phyloP scores from a whole-genome alignment of 2,329 filamentous ascomycete species.

The Epicoccum nigrum region DNA sequence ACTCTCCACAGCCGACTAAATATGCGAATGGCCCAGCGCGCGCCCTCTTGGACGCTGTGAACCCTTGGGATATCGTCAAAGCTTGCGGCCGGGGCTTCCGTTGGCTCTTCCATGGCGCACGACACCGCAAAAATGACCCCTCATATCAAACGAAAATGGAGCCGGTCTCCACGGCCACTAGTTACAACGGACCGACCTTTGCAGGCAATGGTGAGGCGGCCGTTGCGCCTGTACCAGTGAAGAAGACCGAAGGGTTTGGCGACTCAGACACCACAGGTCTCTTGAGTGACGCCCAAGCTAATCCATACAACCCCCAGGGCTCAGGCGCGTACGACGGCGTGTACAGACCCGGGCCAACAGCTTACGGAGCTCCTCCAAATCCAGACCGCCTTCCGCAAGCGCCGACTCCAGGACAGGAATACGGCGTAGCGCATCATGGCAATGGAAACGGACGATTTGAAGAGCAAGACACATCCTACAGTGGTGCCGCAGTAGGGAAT shows the following conservation, averaged over 20 bases:
- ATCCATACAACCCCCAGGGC: slow-evolving; percentile 24
- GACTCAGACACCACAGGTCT: slow-evolving; percentile 35
- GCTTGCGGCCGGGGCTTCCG: slow-evolving; percentile 76
- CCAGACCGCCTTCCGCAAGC: slow-evolving; percentile 31
- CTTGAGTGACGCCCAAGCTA: slow-evolving; percentile 33
- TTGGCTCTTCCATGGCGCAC: slow-evolving; percentile 80
- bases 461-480: slow-evolving; percentile 28
- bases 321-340: slow-evolving; percentile 17
- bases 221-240: slow-evolving; percentile 11
- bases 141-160: slow-evolving; percentile 46
- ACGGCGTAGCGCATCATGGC: slow-evolving; percentile 23
- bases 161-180: slow-evolving; percentile 21
- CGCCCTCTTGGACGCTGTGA: slow-evolving; percentile 74
- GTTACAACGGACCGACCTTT: slow-evolving; percentile 32
- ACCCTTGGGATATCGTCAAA: slow-evolving; percentile 83
- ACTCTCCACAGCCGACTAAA: slow-evolving; percentile 14
- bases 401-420: slow-evolving; percentile 33
- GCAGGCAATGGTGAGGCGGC: slow-evolving; percentile 28
- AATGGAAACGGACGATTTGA: slow-evolving; percentile 19
- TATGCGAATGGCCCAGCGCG: slow-evolving; percentile 69
- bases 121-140: slow-evolving; percentile 57
- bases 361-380: slow-evolving; percentile 11
- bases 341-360: slow-evolving; percentile 8
- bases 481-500: slow-evolving; percentile 5
- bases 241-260: slow-evolving; percentile 29